phyloP scores from a whole-genome alignment of 768 basidiomycete species.

The Tricholoma flavovirens region DNA sequence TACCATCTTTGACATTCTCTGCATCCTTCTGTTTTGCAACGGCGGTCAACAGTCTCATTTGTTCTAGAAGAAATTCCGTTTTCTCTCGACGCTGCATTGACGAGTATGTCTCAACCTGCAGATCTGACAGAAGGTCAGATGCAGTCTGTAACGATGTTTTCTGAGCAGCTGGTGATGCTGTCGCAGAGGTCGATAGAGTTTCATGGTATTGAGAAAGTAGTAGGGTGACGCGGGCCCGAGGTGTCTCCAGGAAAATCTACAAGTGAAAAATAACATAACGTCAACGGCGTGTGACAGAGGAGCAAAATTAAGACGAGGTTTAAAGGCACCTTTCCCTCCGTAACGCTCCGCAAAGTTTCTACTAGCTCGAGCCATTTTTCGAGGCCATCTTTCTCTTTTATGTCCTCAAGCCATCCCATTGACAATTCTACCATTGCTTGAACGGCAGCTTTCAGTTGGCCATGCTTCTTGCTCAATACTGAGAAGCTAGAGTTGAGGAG shows the following conservation, averaged over 20 bases:
- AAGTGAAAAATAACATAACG: neutral
- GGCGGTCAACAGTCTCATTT: constrained; percentile 85
- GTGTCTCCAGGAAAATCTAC: constrained; percentile 95
- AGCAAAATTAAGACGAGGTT: constrained; percentile 15
- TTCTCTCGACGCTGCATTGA: constrained; percentile 98
- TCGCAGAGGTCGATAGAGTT: constrained; percentile 43
- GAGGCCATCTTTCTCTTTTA: constrained; percentile 60
- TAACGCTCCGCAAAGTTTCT: constrained; percentile 84
- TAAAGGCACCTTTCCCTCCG: constrained; percentile 88
- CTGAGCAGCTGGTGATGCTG: constrained; percentile 35
- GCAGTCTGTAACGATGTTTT: constrained; percentile 80
- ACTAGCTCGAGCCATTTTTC: constrained; percentile 84
- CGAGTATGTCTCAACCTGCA: constrained; percentile 98
- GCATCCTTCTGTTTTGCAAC: constrained; percentile 74
- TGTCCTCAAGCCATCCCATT: constrained; percentile 75
- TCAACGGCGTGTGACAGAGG: neutral
- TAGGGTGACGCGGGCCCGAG: constrained; percentile 90
- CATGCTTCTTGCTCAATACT: constrained; percentile 89
- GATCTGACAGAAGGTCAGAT: constrained; percentile 86
- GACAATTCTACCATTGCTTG: constrained; percentile 88
- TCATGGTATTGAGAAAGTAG: constrained; percentile 85
- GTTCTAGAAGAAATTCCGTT: constrained; percentile 96
- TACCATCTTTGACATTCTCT: constrained; percentile 57
- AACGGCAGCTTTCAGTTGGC: constrained; percentile 86
- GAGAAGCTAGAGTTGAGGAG: constrained; percentile 66